Evolutionary conservation across 1,139 yeast species (phyloP).

Genomic region (Pichia sp.): DNA sequence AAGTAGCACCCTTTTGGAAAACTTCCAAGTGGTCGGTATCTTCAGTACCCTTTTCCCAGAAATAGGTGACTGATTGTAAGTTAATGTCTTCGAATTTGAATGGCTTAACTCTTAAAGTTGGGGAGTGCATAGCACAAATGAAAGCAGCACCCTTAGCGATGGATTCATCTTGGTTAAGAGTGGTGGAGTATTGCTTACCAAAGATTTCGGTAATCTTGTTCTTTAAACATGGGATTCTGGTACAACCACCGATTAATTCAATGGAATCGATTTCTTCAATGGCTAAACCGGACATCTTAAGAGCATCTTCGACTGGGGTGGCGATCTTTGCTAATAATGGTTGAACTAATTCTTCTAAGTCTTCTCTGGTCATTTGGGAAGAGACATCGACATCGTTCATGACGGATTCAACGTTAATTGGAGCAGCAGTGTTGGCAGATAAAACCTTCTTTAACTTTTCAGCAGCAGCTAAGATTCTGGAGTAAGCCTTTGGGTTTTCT

Average conservation of each 20-base stretch:
- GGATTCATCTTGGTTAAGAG: conserved; percentile 99
- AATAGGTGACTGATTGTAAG: conserved; percentile 89
- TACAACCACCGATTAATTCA: conserved; percentile 97
- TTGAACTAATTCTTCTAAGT: conserved; percentile 82
- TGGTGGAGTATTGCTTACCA: conserved; percentile 86
- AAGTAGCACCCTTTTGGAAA: conserved; percentile 89
- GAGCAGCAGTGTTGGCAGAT: conserved; percentile 95
- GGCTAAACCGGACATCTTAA: conserved; percentile 73
- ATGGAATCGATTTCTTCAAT: conserved; percentile 80
- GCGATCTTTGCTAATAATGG: conserved; percentile 78
- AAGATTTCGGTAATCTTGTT: conserved; percentile 75
- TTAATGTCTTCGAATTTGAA: conserved; percentile 97
- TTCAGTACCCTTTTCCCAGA: conserved; percentile 93
- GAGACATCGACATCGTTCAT: conserved; percentile 98
- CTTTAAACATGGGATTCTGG: conserved; percentile 95
- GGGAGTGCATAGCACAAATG: conserved; percentile 98
- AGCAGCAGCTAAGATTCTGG: conserved; percentile 87
- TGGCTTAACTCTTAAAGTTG: conserved; percentile 97
- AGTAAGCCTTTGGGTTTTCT: conserved; percentile 91
- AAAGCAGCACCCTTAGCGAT: conserved; percentile 99
- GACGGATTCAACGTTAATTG: conserved; percentile 92
- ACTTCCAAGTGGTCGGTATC: conserved; percentile 94
- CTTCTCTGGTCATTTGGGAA: conserved; percentile 85
- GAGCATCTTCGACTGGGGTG: conserved; percentile 78
- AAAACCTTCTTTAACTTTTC: conserved; percentile 94